Conservation (phyloP, 768 basidiomycete genomes). For the Strobilomyces dryophilus region DNA sequence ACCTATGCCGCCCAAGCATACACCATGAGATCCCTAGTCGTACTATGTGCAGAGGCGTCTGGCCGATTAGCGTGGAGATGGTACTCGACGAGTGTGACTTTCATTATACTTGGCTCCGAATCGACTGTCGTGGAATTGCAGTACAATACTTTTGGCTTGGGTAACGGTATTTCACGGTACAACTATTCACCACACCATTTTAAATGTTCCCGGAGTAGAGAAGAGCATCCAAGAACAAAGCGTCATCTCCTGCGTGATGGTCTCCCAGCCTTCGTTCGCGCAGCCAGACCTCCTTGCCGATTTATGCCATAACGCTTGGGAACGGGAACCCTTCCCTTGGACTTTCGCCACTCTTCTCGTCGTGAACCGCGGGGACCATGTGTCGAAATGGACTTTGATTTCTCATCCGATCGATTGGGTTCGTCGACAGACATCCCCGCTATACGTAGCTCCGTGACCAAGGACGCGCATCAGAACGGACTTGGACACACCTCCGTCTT, state of each 20-base stretch:
- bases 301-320: constrained; percentile 55
- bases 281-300: constrained; percentile 59
- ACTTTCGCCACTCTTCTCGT: constrained; percentile 75
- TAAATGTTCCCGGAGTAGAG: not conserved
- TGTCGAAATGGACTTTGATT: constrained; percentile 57
- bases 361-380: constrained; percentile 76
- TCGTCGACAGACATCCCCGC: constrained; percentile 57
- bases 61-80: not conserved
- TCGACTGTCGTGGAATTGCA: not conserved
- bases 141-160: constrained; percentile 13
- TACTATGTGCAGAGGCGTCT: not conserved
- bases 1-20: not conserved
- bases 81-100: not conserved
- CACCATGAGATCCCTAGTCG: not conserved
- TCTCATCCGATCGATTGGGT: constrained; percentile 20
- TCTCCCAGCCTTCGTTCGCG: constrained; percentile 63
- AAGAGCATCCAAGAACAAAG: not conserved
- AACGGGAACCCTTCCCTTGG: constrained; percentile 65
- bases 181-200: not conserved
- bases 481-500: constrained; percentile 21
- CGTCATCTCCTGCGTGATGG: constrained; percentile 65
- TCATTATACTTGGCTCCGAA: not conserved
- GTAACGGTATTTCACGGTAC: not conserved
- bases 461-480: not conserved
- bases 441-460: constrained; percentile 15